phyloP scores from a whole-genome alignment of 306 rosid genomes.

The Argentina anserina region DNA sequence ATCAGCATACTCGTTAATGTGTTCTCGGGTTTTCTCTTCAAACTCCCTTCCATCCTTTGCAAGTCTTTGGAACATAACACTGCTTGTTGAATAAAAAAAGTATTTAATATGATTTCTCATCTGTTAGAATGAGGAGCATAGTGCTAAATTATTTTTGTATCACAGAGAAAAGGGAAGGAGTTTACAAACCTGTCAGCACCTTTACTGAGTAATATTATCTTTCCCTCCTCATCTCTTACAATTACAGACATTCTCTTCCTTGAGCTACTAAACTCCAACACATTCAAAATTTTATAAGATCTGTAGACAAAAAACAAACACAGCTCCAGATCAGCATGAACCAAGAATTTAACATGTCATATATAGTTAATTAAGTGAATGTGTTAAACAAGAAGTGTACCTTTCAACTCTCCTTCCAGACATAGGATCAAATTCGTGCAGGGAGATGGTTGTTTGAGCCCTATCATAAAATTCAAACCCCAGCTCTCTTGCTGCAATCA shows the following conservation, averaged over 20 bases:
- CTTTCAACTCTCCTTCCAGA: slow-evolving; percentile 43
- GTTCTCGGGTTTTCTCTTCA: slow-evolving; percentile 69
- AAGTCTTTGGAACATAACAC: slow-evolving; percentile 96
- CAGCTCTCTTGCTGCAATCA: slow-evolving; percentile 91
- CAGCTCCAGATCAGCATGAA: neutral
- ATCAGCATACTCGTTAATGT: slow-evolving; percentile 83
- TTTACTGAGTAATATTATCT: slow-evolving; percentile 68
- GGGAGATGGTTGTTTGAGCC: slow-evolving; percentile 56
- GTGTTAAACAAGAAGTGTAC: slow-evolving; percentile 37
- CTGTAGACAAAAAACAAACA: slow-evolving; percentile 39
- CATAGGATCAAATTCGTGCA: slow-evolving; percentile 58
- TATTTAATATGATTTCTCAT: slow-evolving; percentile 7
- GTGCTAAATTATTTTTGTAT: neutral
- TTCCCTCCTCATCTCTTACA: slow-evolving; percentile 61
- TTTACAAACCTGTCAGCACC: slow-evolving; percentile 94
- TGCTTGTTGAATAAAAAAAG: slow-evolving; percentile 31
- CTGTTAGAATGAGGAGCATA: neutral
- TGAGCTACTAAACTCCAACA: slow-evolving; percentile 88
- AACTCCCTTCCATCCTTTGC: slow-evolving; percentile 70
- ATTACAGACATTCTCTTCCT: slow-evolving; percentile 96
- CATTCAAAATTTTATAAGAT: slow-evolving; percentile 58
- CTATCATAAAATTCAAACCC: slow-evolving; percentile 91
- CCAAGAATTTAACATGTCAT: neutral
- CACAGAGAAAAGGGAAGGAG: slow-evolving; percentile 19
- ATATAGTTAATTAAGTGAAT: neutral